These are phyloP conservation scores for Globisporangium viniferum DNA, from an alignment of 352 stramenopile species.

Conservation along the genomic window DNA sequence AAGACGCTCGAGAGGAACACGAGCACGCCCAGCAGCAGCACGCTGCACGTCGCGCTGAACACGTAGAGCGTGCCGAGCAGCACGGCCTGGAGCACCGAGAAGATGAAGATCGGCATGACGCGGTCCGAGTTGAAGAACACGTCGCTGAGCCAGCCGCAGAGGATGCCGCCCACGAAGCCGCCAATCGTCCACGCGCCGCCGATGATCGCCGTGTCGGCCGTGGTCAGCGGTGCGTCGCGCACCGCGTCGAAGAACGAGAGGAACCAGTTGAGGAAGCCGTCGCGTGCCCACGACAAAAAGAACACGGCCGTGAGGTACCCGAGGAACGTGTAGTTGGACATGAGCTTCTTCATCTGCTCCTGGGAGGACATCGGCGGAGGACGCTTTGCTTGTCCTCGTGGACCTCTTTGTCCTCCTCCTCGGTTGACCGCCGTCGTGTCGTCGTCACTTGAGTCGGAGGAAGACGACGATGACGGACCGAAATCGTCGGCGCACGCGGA, in stretches of 20 bases:
- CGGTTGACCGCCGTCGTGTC: conserved; percentile 9
- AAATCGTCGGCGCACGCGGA: conserved; percentile 29
- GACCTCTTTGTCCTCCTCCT: neutral
- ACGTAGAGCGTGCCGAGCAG: conserved; percentile 58
- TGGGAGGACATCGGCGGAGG: conserved; percentile 24
- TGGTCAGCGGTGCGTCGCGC: conserved; percentile 36
- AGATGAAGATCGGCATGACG: conserved; percentile 70
- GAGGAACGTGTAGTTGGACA: conserved; percentile 62
- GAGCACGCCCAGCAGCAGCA: conserved; percentile 43
- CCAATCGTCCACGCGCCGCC: conserved; percentile 74
- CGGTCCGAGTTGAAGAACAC: conserved; percentile 63
- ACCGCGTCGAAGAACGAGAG: conserved; percentile 75
- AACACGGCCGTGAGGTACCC: conserved; percentile 70
- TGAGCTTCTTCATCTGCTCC: conserved; percentile 50
- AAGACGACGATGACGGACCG: conserved; percentile 15
- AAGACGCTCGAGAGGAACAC: conserved; percentile 71
- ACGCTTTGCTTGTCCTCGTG: neutral
- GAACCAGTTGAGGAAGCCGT: conserved; percentile 79
- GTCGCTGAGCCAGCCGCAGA: conserved; percentile 74
- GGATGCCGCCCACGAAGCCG: conserved; percentile 63
- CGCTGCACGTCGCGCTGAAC: conserved; percentile 49
- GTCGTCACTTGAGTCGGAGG: neutral
- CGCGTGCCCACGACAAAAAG: conserved; percentile 63
- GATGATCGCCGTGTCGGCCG: conserved; percentile 56
- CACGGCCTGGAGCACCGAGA: conserved; percentile 54